These are phyloP conservation scores for Fraxinus xanthoxyloides DNA, from an alignment of 305 asterid species.

Conservation along the genomic window DNA sequence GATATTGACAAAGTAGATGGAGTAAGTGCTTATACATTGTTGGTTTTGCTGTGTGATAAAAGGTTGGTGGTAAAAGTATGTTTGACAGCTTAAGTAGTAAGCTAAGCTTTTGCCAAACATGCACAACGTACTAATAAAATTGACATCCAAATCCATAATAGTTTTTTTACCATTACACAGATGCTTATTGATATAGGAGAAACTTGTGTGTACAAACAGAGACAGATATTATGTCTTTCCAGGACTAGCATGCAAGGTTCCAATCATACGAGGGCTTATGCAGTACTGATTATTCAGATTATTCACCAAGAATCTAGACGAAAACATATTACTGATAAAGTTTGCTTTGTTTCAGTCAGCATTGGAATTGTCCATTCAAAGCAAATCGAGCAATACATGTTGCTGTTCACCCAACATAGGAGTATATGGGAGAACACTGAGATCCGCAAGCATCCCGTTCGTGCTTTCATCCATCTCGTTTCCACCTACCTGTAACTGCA, in stretches of 20 bases:
- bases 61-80: neutral
- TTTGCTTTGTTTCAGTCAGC: neutral
- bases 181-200: neutral
- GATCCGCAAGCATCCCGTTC: constrained; percentile 17
- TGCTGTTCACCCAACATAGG: neutral
- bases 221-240: neutral
- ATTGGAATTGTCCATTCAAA: neutral
- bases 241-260: neutral
- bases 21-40: neutral
- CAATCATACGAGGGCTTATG: neutral
- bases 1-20: neutral
- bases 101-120: neutral
- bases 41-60: neutral
- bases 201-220: neutral
- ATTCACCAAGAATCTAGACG: neutral
- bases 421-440: constrained; percentile 17
- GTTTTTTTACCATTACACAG: neutral
- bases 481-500: constrained; percentile 20
- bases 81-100: neutral
- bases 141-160: neutral
- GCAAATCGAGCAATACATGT: neutral
- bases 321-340: neutral
- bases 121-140: neutral
- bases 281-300: neutral
- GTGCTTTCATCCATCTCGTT: neutral